Percentiles rank a stretch among this genome's conserved stretches.
Evolutionary conservation across 1,284 basidiomycete species (phyloP).

Genomic region (Ustilago sp.): DNA sequence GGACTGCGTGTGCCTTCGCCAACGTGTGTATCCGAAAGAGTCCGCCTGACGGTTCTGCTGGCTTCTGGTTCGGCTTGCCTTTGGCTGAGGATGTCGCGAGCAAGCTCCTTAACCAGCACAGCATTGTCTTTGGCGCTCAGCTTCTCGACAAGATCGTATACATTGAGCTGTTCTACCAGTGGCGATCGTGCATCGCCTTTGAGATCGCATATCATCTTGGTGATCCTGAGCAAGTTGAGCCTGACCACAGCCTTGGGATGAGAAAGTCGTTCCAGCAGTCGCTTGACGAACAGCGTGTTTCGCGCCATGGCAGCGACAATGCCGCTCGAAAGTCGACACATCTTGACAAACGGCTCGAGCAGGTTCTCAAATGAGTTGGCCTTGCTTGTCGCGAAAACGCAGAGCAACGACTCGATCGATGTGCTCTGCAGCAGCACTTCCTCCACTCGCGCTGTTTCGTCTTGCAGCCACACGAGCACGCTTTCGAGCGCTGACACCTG

Average conservation of each 20-base stretch:
- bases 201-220: constrained; percentile 86
- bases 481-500: constrained; percentile 92
- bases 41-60: constrained; percentile 36
- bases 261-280: constrained; percentile 84
- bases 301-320: constrained; percentile 80
- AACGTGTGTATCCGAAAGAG: constrained; percentile 49
- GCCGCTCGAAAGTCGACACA: constrained; percentile 81
- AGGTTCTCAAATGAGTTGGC: constrained; percentile 94
- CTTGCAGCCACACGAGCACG: constrained; percentile 91
- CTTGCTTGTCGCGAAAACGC: constrained; percentile 83
- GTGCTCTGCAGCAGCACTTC: constrained; percentile 81
- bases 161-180: constrained; percentile 53
- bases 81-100: constrained; percentile 56
- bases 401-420: constrained; percentile 80
- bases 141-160: constrained; percentile 57
- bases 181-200: constrained; percentile 73
- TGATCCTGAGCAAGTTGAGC: constrained; percentile 86
- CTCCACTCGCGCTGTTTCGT: constrained; percentile 92
- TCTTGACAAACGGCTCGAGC: constrained; percentile 81
- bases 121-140: constrained; percentile 56
- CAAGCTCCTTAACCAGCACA: constrained; percentile 75
- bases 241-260: constrained; percentile 84
- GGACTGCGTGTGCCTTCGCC: constrained; percentile 28
- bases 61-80: constrained; percentile 27
- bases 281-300: constrained; percentile 84